A percentile compares a stretch with the other conserved stretches of the same genome.
These are phyloP conservation scores for Penicillium flavigenum DNA, from an alignment of 495 filamentous ascomycete genomes.

Conservation along the genomic window DNA sequence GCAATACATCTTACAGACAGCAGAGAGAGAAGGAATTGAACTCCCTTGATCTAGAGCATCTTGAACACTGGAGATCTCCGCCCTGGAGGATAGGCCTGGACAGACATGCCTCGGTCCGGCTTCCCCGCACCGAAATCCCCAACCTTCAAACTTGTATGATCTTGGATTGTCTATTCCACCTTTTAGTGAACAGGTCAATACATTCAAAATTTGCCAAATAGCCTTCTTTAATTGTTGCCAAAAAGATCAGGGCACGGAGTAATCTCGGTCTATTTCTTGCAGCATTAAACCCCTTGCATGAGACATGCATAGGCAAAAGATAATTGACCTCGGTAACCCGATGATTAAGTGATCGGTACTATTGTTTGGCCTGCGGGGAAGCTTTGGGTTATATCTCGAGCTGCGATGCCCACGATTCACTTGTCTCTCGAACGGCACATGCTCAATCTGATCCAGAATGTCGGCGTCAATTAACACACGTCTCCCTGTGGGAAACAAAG, in stretches of 20 bases:
- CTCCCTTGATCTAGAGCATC: slow-evolving; percentile 28
- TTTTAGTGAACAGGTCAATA: neutral
- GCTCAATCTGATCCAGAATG: slow-evolving; percentile 11
- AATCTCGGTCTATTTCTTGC: neutral
- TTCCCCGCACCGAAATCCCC: slow-evolving; percentile 7
- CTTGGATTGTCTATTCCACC: neutral
- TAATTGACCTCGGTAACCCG: slow-evolving; percentile 12
- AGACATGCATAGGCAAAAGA: neutral
- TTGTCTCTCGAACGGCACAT: neutral
- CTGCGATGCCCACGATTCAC: neutral
- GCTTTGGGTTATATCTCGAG: neutral
- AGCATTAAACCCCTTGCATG: neutral
- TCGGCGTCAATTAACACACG: slow-evolving; percentile 9
- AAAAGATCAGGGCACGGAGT: neutral
- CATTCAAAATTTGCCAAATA: neutral
- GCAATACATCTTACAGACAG: slow-evolving; percentile 74
- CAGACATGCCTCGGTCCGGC: slow-evolving; percentile 1
- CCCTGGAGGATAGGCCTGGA: no score
- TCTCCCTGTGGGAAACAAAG: slow-evolving; percentile 30
- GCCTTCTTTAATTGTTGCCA: neutral
- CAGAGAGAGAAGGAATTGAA: slow-evolving; percentile 85
- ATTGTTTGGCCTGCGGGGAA: neutral
- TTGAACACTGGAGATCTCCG: no score
- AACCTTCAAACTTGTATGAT: neutral
- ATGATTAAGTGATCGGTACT: neutral